A percentile compares a stretch with the other conserved stretches of the same genome.
phyloP scores from a whole-genome alignment of 345 rosid species.

The Trapa bicornis region DNA sequence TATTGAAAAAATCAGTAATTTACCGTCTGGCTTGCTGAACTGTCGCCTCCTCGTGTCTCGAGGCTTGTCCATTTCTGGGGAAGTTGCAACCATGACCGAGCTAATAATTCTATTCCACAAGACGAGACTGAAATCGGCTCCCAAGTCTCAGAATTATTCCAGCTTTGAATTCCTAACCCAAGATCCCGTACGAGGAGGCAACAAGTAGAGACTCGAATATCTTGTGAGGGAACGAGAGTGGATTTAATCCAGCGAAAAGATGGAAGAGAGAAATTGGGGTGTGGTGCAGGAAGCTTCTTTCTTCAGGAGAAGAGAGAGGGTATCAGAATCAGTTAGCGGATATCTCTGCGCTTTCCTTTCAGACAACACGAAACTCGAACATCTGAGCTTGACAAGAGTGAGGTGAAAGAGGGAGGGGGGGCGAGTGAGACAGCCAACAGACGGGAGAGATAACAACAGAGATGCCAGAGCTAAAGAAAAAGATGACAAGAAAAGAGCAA shows the following conservation, averaged over 20 bases:
- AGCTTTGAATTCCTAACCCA: background rate
- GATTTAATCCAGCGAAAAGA: background rate
- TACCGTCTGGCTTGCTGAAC: slow-evolving; percentile 20
- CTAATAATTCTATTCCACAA: background rate
- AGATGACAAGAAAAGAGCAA: slow-evolving; percentile 20
- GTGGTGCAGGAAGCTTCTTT: background rate
- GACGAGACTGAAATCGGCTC: slow-evolving; percentile 9
- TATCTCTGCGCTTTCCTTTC: slow-evolving; percentile 20
- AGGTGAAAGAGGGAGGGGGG: slow-evolving; percentile 7
- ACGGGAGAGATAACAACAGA: background rate
- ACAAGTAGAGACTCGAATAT: slow-evolving; percentile 3
- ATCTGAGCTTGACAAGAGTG: slow-evolving; percentile 3
- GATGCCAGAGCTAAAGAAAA: slow-evolving; percentile 9
- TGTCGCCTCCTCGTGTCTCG: slow-evolving; percentile 42
- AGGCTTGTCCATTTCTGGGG: slow-evolving; percentile 48
- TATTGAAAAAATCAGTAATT: too few relatives aligned
- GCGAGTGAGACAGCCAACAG: background rate
- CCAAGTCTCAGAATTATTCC: slow-evolving; percentile 8
- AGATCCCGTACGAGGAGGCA: background rate
- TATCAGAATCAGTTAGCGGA: slow-evolving; percentile 10
- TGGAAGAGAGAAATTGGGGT: background rate
- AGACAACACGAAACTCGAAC: background rate
- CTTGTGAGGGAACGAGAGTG: too few relatives aligned
- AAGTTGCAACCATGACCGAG: slow-evolving; percentile 6
- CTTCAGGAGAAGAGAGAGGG: background rate